Conservation (phyloP, 1,284 basidiomycete genomes). For the Singerocomus inundabilis region DNA sequence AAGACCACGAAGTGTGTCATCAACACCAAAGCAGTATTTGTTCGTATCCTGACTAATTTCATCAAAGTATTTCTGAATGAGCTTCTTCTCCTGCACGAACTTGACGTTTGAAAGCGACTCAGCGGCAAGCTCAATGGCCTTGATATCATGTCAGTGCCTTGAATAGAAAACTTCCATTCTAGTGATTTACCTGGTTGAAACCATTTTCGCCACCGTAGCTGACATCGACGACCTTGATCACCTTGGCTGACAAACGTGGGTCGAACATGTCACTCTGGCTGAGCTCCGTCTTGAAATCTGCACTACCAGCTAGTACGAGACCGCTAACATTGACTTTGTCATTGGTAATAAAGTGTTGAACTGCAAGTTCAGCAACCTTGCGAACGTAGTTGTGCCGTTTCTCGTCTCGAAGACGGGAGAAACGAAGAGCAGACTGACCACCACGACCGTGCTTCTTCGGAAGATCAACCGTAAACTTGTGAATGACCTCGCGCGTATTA, state of each 20-base stretch:
- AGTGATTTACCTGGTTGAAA: constrained; percentile 81
- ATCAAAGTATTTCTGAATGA: constrained; percentile 98
- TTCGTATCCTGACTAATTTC: constrained; percentile 98
- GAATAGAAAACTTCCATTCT: background rate
- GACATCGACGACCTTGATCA: constrained; percentile 98
- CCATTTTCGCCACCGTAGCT: constrained; percentile 99
- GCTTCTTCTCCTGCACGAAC: constrained; percentile 98
- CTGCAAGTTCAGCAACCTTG: constrained; percentile 96
- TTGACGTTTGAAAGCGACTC: constrained; percentile 98
- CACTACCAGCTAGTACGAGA: constrained; percentile 95
- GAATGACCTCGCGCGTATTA: constrained; percentile 95
- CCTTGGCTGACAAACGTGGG: constrained; percentile 80
- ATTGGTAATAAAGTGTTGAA: constrained; percentile 97
- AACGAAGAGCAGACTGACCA: constrained; percentile 99
- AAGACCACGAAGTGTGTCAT: constrained; percentile 95
- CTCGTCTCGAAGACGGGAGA: constrained; percentile 98
- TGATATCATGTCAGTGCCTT: constrained; percentile 15
- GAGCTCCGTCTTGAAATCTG: constrained; percentile 99
- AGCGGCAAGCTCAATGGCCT: constrained; percentile 96
- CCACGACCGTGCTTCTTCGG: constrained; percentile 99
- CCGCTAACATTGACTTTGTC: constrained; percentile 99
- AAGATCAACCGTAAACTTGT: constrained; percentile 98
- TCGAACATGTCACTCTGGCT: constrained; percentile 98
- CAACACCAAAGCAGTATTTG: constrained; percentile 98
- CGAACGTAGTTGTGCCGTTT: constrained; percentile 99